Base-by-base conservation (phyloP, 1,284 basidiomycete species). In the Austroboletus niveus region DNA sequence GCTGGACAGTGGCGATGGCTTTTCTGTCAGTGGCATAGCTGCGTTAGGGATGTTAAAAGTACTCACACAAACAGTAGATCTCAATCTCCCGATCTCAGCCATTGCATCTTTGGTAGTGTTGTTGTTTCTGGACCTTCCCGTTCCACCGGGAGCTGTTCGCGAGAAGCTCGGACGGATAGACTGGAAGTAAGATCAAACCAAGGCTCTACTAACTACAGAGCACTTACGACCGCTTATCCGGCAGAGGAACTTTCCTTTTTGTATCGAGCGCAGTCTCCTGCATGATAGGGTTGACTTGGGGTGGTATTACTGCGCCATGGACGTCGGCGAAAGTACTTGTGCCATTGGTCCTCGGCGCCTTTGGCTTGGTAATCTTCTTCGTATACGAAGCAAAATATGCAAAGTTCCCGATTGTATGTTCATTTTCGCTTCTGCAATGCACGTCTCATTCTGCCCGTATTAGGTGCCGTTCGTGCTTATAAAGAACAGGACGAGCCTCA, bases 401-500 rank as follows among this genome's bases (percentile, higher is more conserved):
- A 17, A 17, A 17, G 17, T 17, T 17, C 17, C 17, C 17, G 17
- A 17, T 17, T 17, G 17, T 17, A 17, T 17, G 17, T 17, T 1
- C 17, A 17, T 17, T 17, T 17, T 17, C 17, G 17, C 5, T 27
- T 8, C 9, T 20, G 8, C 9, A 7, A 34, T 34, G 22, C 9
- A 11, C 15, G 34, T 20, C 34, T 54, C 5, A 45, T 5, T n/a
- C 6, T 2, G 8, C 35, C 15, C 15, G 8, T 8, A 39, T 15
- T 10, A 60, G 58, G 48, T 60, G 5, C 58, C 57, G 2, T 31
- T 55, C 30, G 42, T 48, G 2, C 4, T 60, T 29, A 38, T 60
- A 45, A 58, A 49, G 29, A 60, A 59, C 22, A 1, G 35, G 32
- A 59, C 58, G 8, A 57, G 55, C 20, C 9, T 51, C 32, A 59